Conservation (phyloP, 345 rosid species). For the Sisymbrium irio region DNA sequence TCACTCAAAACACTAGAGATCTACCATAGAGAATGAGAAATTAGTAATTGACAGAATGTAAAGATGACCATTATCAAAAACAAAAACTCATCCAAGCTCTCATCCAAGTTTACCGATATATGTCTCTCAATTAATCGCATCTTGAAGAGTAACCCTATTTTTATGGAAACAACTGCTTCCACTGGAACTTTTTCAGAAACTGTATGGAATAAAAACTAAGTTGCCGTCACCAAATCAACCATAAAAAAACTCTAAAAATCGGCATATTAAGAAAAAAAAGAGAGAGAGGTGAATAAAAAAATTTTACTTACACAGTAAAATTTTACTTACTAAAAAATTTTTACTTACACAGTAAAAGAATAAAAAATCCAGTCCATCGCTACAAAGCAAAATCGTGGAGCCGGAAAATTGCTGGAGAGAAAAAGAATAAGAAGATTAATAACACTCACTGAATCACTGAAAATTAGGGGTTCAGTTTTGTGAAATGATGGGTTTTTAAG, state of each 20-base stretch:
- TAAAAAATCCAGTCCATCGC: slow-evolving; percentile 26
- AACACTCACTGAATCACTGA: neutral
- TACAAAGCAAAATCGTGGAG: slow-evolving; percentile 16
- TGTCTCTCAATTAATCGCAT: slow-evolving; percentile 88
- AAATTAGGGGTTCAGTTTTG: slow-evolving; percentile 13
- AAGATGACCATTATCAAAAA: neutral
- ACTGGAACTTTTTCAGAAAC: slow-evolving; percentile 97
- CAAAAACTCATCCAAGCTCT: neutral
- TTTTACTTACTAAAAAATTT: too few species aligned
- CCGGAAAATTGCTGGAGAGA: slow-evolving; percentile 21
- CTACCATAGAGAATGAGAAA: neutral
- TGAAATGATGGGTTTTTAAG: slow-evolving; percentile 3
- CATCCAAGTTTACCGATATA: slow-evolving; percentile 56
- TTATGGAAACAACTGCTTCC: slow-evolving; percentile 79
- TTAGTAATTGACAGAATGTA: neutral
- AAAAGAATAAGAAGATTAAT: neutral
- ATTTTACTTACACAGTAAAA: slow-evolving; percentile 73
- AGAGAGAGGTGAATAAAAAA: neutral
- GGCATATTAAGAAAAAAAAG: neutral
- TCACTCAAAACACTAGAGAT: neutral
- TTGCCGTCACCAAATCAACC: slow-evolving; percentile 1
- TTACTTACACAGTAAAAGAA: too few species aligned
- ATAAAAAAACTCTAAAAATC: neutral
- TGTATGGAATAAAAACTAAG: slow-evolving; percentile 27
- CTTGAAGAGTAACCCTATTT: slow-evolving; percentile 83